A percentile compares a stretch with the other conserved stretches of the same genome.
These are phyloP conservation scores for Medicago lupulina DNA, from an alignment of 306 rosid species.

Conservation along the genomic window DNA sequence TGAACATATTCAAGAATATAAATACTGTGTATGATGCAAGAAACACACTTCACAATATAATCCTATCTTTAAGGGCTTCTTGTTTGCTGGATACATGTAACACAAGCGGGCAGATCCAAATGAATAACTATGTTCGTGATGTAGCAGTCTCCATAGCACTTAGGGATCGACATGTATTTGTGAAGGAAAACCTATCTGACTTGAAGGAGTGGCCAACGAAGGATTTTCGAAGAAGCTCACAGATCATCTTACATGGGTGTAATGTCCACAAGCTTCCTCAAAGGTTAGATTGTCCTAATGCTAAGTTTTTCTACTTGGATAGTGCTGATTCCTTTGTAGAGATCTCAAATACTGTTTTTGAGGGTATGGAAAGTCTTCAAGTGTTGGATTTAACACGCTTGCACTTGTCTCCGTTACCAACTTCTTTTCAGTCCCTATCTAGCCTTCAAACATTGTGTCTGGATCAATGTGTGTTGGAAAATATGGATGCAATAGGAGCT, in stretches of 20 bases:
- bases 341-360: neutral
- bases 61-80: neutral
- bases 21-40: neutral
- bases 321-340: neutral
- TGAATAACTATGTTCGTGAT: neutral
- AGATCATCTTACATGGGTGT: neutral
- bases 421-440: neutral
- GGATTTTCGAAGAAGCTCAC: neutral
- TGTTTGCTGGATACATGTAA: neutral
- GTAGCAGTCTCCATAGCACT: neutral
- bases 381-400: neutral
- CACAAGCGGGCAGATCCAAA: neutral
- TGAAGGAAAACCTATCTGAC: neutral
- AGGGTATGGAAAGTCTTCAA: neutral
- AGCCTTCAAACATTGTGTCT: neutral
- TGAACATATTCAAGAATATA: neutral
- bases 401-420: slow-evolving; percentile 9
- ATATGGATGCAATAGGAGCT: neutral
- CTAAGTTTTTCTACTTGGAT: neutral
- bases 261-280: neutral
- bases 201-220: slow-evolving; percentile 11
- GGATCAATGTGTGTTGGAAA: neutral
- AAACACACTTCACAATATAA: neutral
- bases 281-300: neutral
- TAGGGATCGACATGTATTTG: neutral